A percentile compares a stretch with the other conserved stretches of the same genome.
phyloP scores from a whole-genome alignment of 2,329 filamentous ascomycete species.

The Tolypocladium pustulatum region DNA sequence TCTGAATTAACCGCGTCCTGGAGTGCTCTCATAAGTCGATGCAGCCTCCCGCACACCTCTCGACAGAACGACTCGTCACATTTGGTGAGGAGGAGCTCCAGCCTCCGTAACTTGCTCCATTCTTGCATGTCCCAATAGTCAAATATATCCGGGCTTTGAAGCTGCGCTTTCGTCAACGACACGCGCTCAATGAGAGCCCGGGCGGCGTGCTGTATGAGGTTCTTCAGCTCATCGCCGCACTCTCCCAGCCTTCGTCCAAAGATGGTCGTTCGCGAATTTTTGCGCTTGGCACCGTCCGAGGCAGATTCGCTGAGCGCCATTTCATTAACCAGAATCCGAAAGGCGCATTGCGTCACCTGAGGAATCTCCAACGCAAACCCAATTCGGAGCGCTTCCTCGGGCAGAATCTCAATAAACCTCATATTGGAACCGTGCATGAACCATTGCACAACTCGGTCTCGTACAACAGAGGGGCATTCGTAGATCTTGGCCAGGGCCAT shows the following conservation, averaged over 20 bases:
- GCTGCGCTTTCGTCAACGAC: conserved; percentile 13
- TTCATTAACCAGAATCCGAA: conserved; percentile 53
- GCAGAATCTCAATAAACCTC: conserved; percentile 51
- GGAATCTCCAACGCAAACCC: conserved; percentile 35
- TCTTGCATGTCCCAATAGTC: conserved; percentile 17
- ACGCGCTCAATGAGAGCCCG: conserved; percentile 40
- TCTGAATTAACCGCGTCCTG: conserved; percentile 6
- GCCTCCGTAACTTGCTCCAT: conserved; percentile 19
- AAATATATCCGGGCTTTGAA: conserved; percentile 23
- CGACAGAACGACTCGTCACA: conserved; percentile 1
- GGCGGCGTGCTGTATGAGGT: conserved; percentile 48
- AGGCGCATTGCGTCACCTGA: conserved; percentile 35
- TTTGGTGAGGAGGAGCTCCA: conserved; percentile 15
- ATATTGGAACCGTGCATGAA: conserved; percentile 42
- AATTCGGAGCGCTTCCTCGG: conserved; percentile 50
- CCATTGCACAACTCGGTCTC: conserved; percentile 46
- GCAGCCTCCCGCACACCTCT: conserved; percentile 9
- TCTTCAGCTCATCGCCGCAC: conserved; percentile 42
- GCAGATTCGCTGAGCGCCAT: conserved; percentile 37
- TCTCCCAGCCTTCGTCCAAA: conserved; percentile 37
- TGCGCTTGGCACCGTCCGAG: neutral
- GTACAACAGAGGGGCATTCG: conserved; percentile 35
- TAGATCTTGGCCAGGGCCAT: conserved; percentile 50
- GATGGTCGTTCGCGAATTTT: conserved; percentile 15
- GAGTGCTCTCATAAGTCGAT: conserved; percentile 12